Conservation (phyloP, 805 yeast genomes). For the Candida krabiensis region DNA sequence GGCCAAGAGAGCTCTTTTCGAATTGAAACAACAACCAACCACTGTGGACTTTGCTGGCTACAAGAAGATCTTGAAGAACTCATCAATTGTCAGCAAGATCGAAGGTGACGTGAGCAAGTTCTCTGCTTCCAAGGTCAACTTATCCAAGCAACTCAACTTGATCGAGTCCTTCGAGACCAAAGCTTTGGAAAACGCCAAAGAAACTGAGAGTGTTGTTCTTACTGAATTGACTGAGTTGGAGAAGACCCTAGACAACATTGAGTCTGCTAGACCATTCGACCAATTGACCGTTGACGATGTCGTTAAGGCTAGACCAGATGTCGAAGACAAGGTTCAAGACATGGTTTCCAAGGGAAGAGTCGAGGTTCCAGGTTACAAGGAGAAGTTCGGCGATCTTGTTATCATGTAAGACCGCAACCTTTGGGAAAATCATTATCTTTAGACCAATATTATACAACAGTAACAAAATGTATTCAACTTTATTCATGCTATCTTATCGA, state of each 20-base stretch:
- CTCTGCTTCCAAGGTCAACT: conserved; percentile 83
- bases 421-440: conserved; percentile 1
- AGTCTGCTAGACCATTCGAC: conserved; percentile 96
- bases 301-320: conserved; percentile 94
- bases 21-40: conserved; percentile 70
- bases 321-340: conserved; percentile 91
- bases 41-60: conserved; percentile 80
- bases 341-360: conserved; percentile 96
- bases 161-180: conserved; percentile 92
- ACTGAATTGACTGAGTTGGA: conserved; percentile 84
- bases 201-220: conserved; percentile 85
- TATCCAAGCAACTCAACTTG: conserved; percentile 85
- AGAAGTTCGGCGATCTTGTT: conserved; percentile 95
- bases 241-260: conserved; percentile 89
- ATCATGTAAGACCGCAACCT: conserved; percentile 59
- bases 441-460: background rate
- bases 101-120: conserved; percentile 74
- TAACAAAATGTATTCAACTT: background rate
- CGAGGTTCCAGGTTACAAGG: conserved; percentile 98
- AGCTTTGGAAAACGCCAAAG: conserved; percentile 93
- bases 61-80: conserved; percentile 79
- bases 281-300: conserved; percentile 95
- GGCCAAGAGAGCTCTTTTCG: conserved; percentile 80
- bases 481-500: too few species aligned
- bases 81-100: conserved; percentile 73